Evolutionary conservation across 192 early-diverging fungal genomes (phyloP), one percentile per base, ranked within the genome.

Genomic region (Diversispora epigaea): DNA sequence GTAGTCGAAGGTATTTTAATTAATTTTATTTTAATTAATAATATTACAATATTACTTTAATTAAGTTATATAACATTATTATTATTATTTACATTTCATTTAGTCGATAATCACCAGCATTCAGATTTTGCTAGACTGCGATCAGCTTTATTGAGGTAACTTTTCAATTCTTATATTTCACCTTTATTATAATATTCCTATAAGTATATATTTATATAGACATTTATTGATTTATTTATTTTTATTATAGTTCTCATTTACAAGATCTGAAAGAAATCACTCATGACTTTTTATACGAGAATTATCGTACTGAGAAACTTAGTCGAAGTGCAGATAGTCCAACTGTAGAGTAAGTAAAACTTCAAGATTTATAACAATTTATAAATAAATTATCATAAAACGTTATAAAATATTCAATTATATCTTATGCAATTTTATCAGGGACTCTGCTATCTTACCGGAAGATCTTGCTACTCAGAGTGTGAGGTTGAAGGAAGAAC

Each of bases 221-320:
- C n/a, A n/a, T n/a, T 32, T 32, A 32, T 32, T 32, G 25, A 32
- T 32, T 32, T 32, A 32, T 32, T 32, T 0, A n/a, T 47, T 32
- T 32, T 32, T 25, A 47, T 54, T 14, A 25, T 62, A 95, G 95
- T 85, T 96, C 96, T 75, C 98, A 99, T 81, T 88, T 99, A 74
- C 93, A 95, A 77, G 98, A 99, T 64, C 83, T 99, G 44, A 97
- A 97, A 80, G 98, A 98, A 65, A 95, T 95, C 76, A 99, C 98
- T 11, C 94, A 97, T 75, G 91, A 91, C 77, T 91, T 94, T 67
- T 91, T 98, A 77, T 99, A 99, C 80, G 94, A 97, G 78, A 90
- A 93, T 63, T 97, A 97, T 83, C 94, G 98, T 84, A 92, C 94
- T 15, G 88, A 93, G 78, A 95, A 96, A 84, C 92, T 99, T 67